These are phyloP conservation scores for Fusarium graminum DNA, from an alignment of 2,329 filamentous ascomycete species.

Conservation along the genomic window DNA sequence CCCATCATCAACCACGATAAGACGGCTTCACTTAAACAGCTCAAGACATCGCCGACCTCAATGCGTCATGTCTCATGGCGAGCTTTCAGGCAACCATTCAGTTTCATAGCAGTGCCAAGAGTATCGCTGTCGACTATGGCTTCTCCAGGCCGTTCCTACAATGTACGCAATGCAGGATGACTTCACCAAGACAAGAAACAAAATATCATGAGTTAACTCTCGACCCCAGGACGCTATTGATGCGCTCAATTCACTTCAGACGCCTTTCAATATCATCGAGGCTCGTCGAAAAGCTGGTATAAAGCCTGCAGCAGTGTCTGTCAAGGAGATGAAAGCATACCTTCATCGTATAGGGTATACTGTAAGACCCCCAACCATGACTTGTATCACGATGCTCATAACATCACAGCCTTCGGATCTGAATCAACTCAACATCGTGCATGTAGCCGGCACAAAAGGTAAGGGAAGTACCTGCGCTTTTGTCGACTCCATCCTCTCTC, in stretches of 20 bases:
- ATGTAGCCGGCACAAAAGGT: constrained; percentile 82
- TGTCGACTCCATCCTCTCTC: constrained; percentile 70
- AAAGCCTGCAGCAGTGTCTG: constrained; percentile 75
- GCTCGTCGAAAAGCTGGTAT: constrained; percentile 80
- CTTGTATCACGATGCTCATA: constrained; percentile 1
- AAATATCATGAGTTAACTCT: constrained; percentile 20
- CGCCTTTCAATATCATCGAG: constrained; percentile 85
- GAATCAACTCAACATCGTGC: constrained; percentile 73
- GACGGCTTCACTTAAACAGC: constrained; percentile 18
- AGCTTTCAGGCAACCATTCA: constrained; percentile 41
- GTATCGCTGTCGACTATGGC: constrained; percentile 48
- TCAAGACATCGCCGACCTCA: constrained; percentile 29
- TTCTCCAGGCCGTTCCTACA: constrained; percentile 52
- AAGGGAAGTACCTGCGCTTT: constrained; percentile 81
- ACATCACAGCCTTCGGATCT: constrained; percentile 60
- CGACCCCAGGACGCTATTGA: constrained; percentile 81
- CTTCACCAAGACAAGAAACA: background rate
- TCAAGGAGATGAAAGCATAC: constrained; percentile 85
- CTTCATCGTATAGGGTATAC: constrained; percentile 82
- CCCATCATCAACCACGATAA: constrained; percentile 13
- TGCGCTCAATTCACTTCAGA: constrained; percentile 90
- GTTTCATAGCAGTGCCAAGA: constrained; percentile 34
- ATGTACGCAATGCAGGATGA: constrained; percentile 44
- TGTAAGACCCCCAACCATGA: constrained; percentile 50
- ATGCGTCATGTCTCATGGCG: constrained; percentile 54